Conservation (phyloP, 2,329 filamentous ascomycete species). For the Emericellopsis atlantica region DNA sequence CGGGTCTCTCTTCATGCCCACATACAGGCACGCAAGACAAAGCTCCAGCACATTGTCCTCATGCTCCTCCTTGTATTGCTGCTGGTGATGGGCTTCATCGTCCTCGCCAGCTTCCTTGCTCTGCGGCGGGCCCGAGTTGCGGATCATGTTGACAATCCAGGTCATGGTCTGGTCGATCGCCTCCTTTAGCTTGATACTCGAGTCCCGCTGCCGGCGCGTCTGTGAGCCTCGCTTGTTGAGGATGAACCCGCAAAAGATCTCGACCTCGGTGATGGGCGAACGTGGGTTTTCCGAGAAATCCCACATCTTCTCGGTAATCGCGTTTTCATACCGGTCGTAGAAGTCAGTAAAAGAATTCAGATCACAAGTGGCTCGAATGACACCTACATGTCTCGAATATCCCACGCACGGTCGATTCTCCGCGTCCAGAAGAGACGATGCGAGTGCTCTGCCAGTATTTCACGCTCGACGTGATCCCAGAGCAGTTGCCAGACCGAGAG, state of each 20-base stretch:
- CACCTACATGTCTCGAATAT: conserved; percentile 21
- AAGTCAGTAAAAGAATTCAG: no score
- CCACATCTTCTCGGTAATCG: conserved; percentile 25
- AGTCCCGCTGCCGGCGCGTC: conserved; percentile 36
- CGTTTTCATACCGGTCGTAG: conserved; percentile 29
- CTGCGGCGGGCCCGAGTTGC: conserved; percentile 1
- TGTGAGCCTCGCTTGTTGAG: conserved; percentile 35
- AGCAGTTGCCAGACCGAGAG: conserved; percentile 30
- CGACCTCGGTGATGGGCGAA: conserved; percentile 31
- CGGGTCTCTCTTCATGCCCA: conserved; percentile 8
- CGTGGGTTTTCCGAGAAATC: conserved; percentile 32
- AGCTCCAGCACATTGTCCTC: conserved; percentile 17
- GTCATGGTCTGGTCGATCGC: conserved; percentile 33
- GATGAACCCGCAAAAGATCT: conserved; percentile 44
- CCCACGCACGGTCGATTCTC: conserved; percentile 11
- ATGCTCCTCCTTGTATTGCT: background rate
- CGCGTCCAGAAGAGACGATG: background rate
- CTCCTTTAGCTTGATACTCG: conserved; percentile 36
- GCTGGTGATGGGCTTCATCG: no score
- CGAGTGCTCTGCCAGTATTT: background rate
- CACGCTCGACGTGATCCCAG: conserved; percentile 9
- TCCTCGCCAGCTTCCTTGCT: no score
- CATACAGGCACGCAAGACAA: conserved; percentile 20
- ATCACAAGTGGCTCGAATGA: conserved; percentile 1
- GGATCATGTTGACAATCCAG: conserved; percentile 25